Evolutionary conservation across 495 filamentous ascomycete species (phyloP), one percentile per base, ranked within the genome.

Genomic region (Podospora appendiculata): DNA sequence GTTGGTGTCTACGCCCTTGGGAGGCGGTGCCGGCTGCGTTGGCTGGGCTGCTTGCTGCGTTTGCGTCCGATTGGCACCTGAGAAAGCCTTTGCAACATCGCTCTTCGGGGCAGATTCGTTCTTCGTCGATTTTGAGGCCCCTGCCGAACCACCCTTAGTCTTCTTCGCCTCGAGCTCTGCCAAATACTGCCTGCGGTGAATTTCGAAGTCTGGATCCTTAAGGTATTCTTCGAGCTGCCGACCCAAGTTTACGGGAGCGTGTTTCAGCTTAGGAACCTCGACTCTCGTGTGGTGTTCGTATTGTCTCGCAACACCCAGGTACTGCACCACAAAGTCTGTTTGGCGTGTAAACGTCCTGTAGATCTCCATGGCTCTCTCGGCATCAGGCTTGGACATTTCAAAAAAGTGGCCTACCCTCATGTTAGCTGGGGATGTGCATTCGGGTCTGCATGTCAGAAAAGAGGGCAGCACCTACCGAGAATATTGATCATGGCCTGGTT

Each of bases 401-500:
- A 99, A 97, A 65, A 95, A 99, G 64, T 94, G 91, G 57, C 95
- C 91, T 96, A 50, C 19, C 18, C 42, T 8, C 16, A 19, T 9
- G 42, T 67, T 34, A 68, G 62, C 48, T 46, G 43, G 32, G 11
- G 8, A 25, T 10, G 5, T 25, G 2, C 25, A 25, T 25, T 25
- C 5, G 25, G 25, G 25, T 5, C 25, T 25, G 25, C 25, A 25
- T 25, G 25, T 5, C 25, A 25, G 41, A 12, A 8, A 32, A 35
- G 0, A 32, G 32, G 43, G 39, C 32, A 17, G 4, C 8, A 52
- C 79, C 58, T 78, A 93, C 93, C 89, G 48, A 99, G 78, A 53
- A 99, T 88, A 68, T 95, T 99, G 71, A 99, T 97, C 58, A 94
- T 92, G 18, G 87, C 93, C 70, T 97, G 91, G 58, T 99, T 99